phyloP scores from a whole-genome alignment of 108 stramenopile genomes.

The Skeletonema potamos region DNA sequence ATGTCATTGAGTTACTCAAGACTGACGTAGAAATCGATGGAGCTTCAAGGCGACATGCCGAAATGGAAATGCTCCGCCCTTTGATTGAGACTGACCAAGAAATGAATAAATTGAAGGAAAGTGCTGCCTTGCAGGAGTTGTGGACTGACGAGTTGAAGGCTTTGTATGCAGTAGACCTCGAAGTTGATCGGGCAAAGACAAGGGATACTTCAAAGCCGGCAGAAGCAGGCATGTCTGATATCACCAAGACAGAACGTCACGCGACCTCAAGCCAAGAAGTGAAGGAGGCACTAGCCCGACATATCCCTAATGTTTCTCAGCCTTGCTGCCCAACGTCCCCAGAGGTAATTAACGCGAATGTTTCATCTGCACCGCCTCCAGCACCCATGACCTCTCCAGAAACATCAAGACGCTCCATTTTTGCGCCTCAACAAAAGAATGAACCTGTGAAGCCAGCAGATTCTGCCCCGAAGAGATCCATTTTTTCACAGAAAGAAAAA shows the following conservation, averaged over 20 bases:
- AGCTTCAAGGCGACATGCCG: slow-evolving; percentile 20
- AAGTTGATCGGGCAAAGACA: slow-evolving; percentile 26
- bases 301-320: slow-evolving; percentile 11
- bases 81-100: slow-evolving; percentile 28
- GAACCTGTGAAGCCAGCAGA: neutral
- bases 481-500: slow-evolving; percentile 22
- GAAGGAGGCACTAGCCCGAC: slow-evolving; percentile 10
- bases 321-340: slow-evolving; percentile 6
- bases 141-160: slow-evolving; percentile 25
- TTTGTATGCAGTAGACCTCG: slow-evolving; percentile 36
- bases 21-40: slow-evolving; percentile 40
- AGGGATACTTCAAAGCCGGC: neutral
- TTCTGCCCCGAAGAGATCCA: slow-evolving; percentile 15
- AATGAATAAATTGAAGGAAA: slow-evolving; percentile 16
- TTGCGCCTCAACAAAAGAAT: neutral
- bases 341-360: neutral
- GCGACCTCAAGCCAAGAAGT: slow-evolving; percentile 4
- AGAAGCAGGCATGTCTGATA: neutral
- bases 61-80: slow-evolving; percentile 27
- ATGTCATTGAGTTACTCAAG: slow-evolving; percentile 33
- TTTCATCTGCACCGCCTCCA: neutral
- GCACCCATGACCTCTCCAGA: slow-evolving; percentile 16
- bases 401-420: slow-evolving; percentile 1
- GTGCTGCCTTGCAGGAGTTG: slow-evolving; percentile 1
- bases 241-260: neutral